Conservation (phyloP, 768 basidiomycete species). For the Collybia nuda region DNA sequence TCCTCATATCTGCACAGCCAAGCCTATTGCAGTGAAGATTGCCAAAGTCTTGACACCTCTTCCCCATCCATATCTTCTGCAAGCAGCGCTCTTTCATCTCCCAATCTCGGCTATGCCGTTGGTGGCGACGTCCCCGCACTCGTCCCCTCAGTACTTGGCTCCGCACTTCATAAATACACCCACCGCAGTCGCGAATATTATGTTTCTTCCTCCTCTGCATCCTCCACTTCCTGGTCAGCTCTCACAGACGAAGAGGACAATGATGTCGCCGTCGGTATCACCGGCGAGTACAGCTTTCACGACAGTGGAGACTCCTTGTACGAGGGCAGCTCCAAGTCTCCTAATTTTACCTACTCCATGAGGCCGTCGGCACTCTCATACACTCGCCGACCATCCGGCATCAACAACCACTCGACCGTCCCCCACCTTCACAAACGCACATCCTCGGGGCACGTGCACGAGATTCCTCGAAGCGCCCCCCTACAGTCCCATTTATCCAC, state of each 20-base stretch:
- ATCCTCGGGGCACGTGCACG: constrained; percentile 41
- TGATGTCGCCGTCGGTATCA: constrained; percentile 29
- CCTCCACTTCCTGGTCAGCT: constrained; percentile 67
- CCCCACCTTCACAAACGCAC: constrained; percentile 55
- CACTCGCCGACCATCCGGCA: constrained; percentile 68
- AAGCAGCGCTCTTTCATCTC: constrained; percentile 70
- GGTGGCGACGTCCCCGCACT: constrained; percentile 68
- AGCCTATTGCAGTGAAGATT: constrained; percentile 72
- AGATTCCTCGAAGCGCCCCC: constrained; percentile 42
- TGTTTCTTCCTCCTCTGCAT: constrained; percentile 60
- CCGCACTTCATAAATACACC: constrained; percentile 45
- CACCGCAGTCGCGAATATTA: constrained; percentile 43
- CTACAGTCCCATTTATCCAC: constrained; percentile 36
- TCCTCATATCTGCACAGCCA: constrained; percentile 38
- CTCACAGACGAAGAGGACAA: constrained; percentile 67
- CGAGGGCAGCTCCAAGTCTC: constrained; percentile 44
- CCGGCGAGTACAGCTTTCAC: constrained; percentile 32
- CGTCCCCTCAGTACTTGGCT: constrained; percentile 64
- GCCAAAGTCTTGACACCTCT: constrained; percentile 58
- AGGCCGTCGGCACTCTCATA: constrained; percentile 55
- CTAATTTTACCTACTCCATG: constrained; percentile 31
- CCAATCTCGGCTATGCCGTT: constrained; percentile 49
- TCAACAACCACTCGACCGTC: constrained; percentile 64
- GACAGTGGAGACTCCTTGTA: constrained; percentile 39
- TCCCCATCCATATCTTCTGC: constrained; percentile 68